Conservation (phyloP, 306 rosid species). For the Pterocarpus macrocarpus region DNA sequence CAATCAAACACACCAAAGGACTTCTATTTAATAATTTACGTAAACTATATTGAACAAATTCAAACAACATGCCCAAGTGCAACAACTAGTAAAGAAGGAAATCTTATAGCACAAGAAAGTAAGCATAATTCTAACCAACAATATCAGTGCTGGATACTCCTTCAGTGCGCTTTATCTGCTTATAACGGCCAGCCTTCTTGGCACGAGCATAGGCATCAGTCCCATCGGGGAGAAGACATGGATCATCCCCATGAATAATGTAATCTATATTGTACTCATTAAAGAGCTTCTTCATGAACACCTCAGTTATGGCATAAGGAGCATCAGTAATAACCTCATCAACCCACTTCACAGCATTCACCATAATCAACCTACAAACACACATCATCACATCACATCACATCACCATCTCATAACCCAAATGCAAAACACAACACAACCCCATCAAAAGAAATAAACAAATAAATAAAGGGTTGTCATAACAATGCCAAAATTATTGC, state of each 20-base stretch:
- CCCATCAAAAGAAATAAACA: constrained; percentile 5
- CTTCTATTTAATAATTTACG: constrained; percentile 1
- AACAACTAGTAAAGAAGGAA: constrained; percentile 23
- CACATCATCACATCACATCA: constrained; percentile 18
- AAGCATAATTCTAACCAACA: constrained; percentile 70
- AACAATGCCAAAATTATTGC: background rate
- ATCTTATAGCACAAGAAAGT: background rate
- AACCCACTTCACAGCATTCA: constrained; percentile 98
- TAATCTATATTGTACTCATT: constrained; percentile 88
- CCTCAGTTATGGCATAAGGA: constrained; percentile 94
- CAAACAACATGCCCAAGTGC: constrained; percentile 21
- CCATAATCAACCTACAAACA: constrained; percentile 58
- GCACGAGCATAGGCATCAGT: constrained; percentile 97
- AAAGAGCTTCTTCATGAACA: constrained; percentile 91
- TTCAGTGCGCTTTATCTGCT: constrained; percentile 98
- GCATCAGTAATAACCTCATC: constrained; percentile 96
- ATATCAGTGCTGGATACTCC: constrained; percentile 99
- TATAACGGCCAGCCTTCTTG: constrained; percentile 93
- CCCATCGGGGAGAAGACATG: constrained; percentile 98
- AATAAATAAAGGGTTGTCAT: background rate
- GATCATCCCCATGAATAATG: constrained; percentile 98
- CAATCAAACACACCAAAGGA: background rate
- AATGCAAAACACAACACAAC: constrained; percentile 1
- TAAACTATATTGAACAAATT: background rate
- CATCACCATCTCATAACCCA: constrained; percentile 15